Percentiles rank a stretch among this genome's conserved stretches.
Evolutionary conservation across 352 stramenopile genomes (phyloP).

Genomic region (Elongisporangium prolatum): DNA sequence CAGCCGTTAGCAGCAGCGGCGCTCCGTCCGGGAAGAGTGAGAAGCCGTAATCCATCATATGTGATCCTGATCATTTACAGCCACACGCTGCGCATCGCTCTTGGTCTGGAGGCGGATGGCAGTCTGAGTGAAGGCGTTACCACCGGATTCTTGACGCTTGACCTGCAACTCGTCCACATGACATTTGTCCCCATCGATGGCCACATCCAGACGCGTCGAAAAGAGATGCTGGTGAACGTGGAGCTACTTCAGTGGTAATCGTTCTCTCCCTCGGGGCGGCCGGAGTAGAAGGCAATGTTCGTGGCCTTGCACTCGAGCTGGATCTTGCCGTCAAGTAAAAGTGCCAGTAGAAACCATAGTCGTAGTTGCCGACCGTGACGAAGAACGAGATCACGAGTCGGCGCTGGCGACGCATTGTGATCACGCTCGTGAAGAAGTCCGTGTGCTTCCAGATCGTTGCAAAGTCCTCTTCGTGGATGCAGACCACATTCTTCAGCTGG

Average conservation of each 20-base stretch:
- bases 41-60: conserved; percentile 59
- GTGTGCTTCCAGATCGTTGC: conserved; percentile 81
- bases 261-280: conserved; percentile 49
- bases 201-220: conserved; percentile 67
- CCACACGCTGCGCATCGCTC: conserved; percentile 34
- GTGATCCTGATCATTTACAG: conserved; percentile 41
- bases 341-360: conserved; percentile 80
- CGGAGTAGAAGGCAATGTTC: conserved; percentile 76
- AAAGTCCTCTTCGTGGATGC: conserved; percentile 83
- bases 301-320: conserved; percentile 82
- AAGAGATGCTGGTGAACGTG: conserved; percentile 77
- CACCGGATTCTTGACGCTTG: conserved; percentile 45
- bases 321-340: conserved; percentile 71
- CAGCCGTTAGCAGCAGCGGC: conserved; percentile 44
- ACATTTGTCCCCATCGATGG: conserved; percentile 52
- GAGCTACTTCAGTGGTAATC: conserved; percentile 39
- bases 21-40: conserved; percentile 46
- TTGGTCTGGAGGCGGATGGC: conserved; percentile 44
- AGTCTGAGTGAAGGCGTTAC: conserved; percentile 52
- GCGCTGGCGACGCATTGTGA: conserved; percentile 49
- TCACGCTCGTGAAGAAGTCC: conserved; percentile 20
- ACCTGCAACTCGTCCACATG: conserved; percentile 50
- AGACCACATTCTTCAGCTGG: conserved; percentile 68
- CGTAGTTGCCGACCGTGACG: conserved; percentile 84
- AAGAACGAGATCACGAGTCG: conserved; percentile 85